Conservation (phyloP, 768 basidiomycete genomes). For the Psilocybe subaeruginosa region DNA sequence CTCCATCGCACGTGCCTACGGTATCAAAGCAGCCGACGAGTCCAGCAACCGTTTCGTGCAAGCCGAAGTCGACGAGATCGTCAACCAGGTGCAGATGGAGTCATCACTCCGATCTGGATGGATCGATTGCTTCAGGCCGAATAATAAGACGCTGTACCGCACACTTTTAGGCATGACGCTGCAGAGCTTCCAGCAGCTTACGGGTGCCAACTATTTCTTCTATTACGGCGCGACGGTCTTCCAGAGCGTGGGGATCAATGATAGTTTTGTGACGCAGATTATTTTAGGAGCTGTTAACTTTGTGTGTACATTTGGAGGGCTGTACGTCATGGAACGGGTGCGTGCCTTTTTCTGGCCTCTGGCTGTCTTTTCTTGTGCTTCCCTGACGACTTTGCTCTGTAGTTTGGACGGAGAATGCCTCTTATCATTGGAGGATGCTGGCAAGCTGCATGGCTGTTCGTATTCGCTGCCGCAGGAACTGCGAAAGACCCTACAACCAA, state of each 20-base stretch:
- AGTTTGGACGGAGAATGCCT: conserved; percentile 68
- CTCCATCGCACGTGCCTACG: conserved; percentile 52
- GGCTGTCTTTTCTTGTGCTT: background rate
- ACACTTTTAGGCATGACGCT: conserved; percentile 66
- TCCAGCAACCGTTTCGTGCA: conserved; percentile 42
- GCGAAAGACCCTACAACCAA: conserved; percentile 54
- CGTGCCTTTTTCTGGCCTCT: conserved; percentile 16
- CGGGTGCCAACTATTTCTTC: conserved; percentile 72
- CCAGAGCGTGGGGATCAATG: conserved; percentile 63
- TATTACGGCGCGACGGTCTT: conserved; percentile 72
- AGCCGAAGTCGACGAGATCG: conserved; percentile 59
- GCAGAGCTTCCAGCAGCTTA: conserved; percentile 75
- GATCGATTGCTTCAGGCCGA: conserved; percentile 66
- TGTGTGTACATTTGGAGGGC: conserved; percentile 68
- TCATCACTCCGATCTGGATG: conserved; percentile 51
- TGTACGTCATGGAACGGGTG: conserved; percentile 73
- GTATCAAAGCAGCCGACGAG: conserved; percentile 44
- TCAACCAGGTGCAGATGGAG: conserved; percentile 52
- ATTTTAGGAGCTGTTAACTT: conserved; percentile 79
- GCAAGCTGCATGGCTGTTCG: conserved; percentile 73
- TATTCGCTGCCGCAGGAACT: conserved; percentile 75
- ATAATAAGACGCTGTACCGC: conserved; percentile 63
- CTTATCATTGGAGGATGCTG: conserved; percentile 72
- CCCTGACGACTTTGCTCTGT: background rate
- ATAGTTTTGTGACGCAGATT: conserved; percentile 74